Base-by-base conservation (phyloP, 2,329 filamentous ascomycete species). In the Penicillium sp. region DNA sequence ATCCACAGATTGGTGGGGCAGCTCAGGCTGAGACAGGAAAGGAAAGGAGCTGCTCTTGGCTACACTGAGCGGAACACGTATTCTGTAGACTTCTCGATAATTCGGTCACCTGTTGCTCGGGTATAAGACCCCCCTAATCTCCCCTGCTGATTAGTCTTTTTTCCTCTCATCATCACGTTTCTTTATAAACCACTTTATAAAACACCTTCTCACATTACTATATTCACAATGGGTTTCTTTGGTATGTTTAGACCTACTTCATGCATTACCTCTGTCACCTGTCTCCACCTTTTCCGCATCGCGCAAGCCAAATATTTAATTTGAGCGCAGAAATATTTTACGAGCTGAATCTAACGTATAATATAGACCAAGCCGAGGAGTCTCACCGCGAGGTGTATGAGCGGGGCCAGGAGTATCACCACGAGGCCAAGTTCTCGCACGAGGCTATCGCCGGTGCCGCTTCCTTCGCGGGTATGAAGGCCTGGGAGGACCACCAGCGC, bases 391-490 rank as follows among this genome's bases (percentile, higher is more conserved):
- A 83, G 72, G 81, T 85, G 64, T 84, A 85, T 73, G 74, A 79
- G 57, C 72, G 77, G 39, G 53, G 85, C 73, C 73, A 79, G 58
- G 72, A 77, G 47, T 51, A 70, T 49, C 58, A 81, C 58, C 81
- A 90, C 77, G 77, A 90, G 76, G 80, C 83, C 67, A 83, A 83
- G 70, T 78, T 90, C 69, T 83, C 84, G 65, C 90, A 93, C 77
- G 90, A 95, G 79, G 71, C 91, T 48, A 72, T 93, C 55, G 90
- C 87, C 63, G 89, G 89, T 61, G 91, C 86, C 57, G 90, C 90
- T 57, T 86, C 88, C 61, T 93, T 93, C 72, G 88, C 85, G 62
- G 91, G 87, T 67, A 89, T 93, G 84, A 92, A 92, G 81, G 80
- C 87, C 23, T 93, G 87, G 68, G 90, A 93, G 77, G 87, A 92